phyloP scores from a whole-genome alignment of 2,329 filamentous ascomycete species.

The Macrophomina phaseolina region DNA sequence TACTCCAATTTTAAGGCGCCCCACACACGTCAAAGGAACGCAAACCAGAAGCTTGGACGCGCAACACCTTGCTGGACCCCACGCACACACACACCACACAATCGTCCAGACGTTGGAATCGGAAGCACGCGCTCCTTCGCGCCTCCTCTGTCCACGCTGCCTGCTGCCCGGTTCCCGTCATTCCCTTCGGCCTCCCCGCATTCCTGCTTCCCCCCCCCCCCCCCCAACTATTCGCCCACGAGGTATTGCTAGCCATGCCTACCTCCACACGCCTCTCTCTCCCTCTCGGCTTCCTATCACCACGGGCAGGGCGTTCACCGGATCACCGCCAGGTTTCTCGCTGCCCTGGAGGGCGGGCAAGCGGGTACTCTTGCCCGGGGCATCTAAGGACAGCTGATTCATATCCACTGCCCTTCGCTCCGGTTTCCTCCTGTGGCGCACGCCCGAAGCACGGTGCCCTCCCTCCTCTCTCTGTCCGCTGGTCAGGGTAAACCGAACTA shows the following conservation, averaged over 20 bases:
- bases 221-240: too few relatives aligned
- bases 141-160: too few relatives aligned
- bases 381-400: too few relatives aligned
- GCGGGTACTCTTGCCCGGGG: neutral
- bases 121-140: neutral
- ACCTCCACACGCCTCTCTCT: too few relatives aligned
- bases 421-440: neutral
- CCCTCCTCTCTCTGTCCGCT: too few relatives aligned
- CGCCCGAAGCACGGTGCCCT: neutral
- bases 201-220: too few relatives aligned
- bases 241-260: too few relatives aligned
- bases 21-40: neutral
- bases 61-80: neutral
- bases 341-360: neutral
- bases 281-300: too few relatives aligned
- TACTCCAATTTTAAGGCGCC: conserved; percentile 24
- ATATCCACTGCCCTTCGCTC: neutral
- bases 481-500: neutral
- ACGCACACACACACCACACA: neutral
- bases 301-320: neutral
- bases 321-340: neutral
- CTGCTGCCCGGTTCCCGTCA: too few relatives aligned
- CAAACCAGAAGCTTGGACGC: neutral
- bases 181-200: too few relatives aligned
- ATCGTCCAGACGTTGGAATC: neutral